These are phyloP conservation scores for Amauroascus verrucosus DNA, from an alignment of 2,329 filamentous ascomycete species.

Conservation along the genomic window DNA sequence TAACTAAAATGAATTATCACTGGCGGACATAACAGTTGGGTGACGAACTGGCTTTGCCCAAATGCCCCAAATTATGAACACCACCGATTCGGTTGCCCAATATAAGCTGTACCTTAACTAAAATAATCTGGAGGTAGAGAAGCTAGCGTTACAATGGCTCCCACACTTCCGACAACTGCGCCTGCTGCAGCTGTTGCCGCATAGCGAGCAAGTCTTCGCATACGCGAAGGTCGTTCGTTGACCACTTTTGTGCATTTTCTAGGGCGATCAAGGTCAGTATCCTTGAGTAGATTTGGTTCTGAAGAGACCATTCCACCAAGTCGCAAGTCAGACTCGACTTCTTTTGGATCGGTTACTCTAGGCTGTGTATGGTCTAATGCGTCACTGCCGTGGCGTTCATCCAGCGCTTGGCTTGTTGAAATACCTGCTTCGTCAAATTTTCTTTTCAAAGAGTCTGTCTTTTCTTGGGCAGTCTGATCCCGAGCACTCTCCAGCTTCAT, in stretches of 20 bases:
- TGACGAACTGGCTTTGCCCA: not conserved
- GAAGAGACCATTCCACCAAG: not conserved
- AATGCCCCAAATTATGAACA: not conserved
- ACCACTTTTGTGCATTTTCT: constrained; percentile 24
- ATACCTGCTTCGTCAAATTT: constrained; percentile 7
- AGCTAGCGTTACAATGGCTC: constrained; percentile 33
- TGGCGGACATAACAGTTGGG: not conserved
- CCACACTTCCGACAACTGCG: constrained; percentile 34
- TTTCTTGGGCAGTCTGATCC: not conserved
- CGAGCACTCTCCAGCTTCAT: not conserved
- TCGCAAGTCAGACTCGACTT: not conserved
- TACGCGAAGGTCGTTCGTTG: constrained; percentile 13
- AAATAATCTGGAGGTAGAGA: constrained; percentile 37
- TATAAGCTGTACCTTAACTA: constrained; percentile 19
- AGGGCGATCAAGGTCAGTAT: constrained; percentile 17
- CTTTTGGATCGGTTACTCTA: not conserved
- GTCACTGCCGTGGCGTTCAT: not conserved
- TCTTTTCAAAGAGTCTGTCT: not conserved
- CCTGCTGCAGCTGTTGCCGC: constrained; percentile 33
- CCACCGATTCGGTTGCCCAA: not conserved
- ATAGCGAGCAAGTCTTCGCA: constrained; percentile 25
- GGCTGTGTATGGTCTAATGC: constrained; percentile 8
- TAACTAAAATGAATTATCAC: not conserved
- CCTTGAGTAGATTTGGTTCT: constrained; percentile 14
- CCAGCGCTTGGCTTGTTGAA: not conserved